These are phyloP conservation scores for Ajuga reptans DNA, from an alignment of 305 asterid species.

Conservation along the genomic window DNA sequence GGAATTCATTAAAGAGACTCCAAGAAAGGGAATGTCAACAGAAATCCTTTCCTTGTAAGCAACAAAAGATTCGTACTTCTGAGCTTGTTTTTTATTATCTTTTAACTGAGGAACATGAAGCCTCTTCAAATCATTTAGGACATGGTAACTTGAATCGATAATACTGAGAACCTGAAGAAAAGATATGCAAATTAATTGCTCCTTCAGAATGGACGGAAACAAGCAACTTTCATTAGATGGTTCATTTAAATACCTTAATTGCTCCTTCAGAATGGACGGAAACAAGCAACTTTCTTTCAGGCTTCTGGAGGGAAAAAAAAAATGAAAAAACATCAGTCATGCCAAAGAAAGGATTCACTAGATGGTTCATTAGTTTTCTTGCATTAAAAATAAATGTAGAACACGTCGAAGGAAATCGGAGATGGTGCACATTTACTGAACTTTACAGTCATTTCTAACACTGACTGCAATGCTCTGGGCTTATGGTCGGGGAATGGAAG, in stretches of 20 bases:
- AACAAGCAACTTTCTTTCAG: constrained; percentile 68
- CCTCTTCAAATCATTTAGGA: constrained; percentile 58
- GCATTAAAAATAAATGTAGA: not conserved
- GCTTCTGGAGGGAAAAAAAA: constrained; percentile 56
- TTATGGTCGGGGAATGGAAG: not conserved
- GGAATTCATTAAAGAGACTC: constrained; percentile 82
- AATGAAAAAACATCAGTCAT: constrained; percentile 18
- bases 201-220: constrained; percentile 95
- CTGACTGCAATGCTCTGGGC: not conserved
- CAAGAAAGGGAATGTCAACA: constrained; percentile 72
- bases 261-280: constrained; percentile 98
- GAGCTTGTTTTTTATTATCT: constrained; percentile 45
- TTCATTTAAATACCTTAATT: constrained; percentile 70
- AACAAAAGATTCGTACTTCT: constrained; percentile 39
- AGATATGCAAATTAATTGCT: constrained; percentile 30
- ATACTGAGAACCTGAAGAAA: constrained; percentile 75
- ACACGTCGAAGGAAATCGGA: constrained; percentile 5
- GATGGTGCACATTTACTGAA: not conserved
- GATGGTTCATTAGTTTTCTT: not conserved
- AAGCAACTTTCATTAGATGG: constrained; percentile 66
- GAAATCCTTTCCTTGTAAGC: constrained; percentile 60
- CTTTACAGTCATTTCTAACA: not conserved
- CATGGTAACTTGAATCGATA: constrained; percentile 79
- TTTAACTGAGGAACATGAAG: constrained; percentile 43
- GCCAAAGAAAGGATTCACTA: constrained; percentile 10